Evolutionary conservation across 371 early-diverging fungal species (phyloP), one percentile per base, ranked within the genome.

Genomic region (Mortierella sp.): DNA sequence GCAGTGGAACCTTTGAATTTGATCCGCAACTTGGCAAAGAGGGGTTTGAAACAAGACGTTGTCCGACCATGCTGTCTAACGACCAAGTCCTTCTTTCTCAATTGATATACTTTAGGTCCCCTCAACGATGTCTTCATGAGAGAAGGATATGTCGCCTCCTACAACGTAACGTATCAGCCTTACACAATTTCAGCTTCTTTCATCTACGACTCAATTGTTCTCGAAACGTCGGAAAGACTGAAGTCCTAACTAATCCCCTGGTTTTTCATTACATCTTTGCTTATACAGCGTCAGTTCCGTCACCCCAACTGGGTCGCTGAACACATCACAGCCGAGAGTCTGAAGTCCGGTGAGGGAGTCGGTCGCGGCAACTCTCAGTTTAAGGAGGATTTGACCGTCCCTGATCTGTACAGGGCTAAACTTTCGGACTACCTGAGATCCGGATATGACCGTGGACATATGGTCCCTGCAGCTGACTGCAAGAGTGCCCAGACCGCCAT

Each of bases 231-330:
- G n/a, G n/a, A n/a, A n/a, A n/a, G n/a, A n/a, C n/a, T n/a, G n/a
- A n/a, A n/a, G n/a, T n/a, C n/a, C n/a, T n/a, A n/a, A n/a, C n/a
- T n/a, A n/a, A n/a, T n/a, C n/a, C n/a, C n/a, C n/a, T n/a, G n/a
- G n/a, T n/a, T n/a, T n/a, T n/a, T n/a, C n/a, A n/a, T n/a, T n/a
- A n/a, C n/a, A n/a, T 37, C 19, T 71, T 31, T 26, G 8, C 61
- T 48, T 4, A 22, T 19, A 86, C 92, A 95, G 87, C 92, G 96
- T 43, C 90, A 91, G 64, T 88, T 93, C 73, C 92, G 95, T 67
- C 95, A 95, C 78, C 96, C 96, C 24, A 94, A 94, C 86, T 96
- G 95, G 96, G 88, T 88, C 0, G 92, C 93, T 13, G 95, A 96
- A 84, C 95, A 95, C 79, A 80, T 96, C 66, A 96, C 95, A 11